Base-by-base conservation (phyloP, 768 basidiomycete species). In the Exidia glandulosa region DNA sequence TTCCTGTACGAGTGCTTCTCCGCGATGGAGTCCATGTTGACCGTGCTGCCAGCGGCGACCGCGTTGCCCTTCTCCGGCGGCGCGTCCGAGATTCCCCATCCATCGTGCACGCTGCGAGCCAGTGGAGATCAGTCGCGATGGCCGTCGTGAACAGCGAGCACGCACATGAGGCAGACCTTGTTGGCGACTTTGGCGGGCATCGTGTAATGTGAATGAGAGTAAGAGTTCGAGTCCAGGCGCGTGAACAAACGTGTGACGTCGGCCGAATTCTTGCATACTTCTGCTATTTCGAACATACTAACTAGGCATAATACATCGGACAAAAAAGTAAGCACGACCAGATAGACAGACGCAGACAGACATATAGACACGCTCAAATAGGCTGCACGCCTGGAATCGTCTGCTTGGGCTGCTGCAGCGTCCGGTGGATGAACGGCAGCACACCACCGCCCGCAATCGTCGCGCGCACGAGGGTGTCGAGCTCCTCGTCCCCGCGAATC, bases 401-500 rank as follows among this genome's bases (percentile, higher is more conserved):
- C 41, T 14, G 41, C 19, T 45, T 45, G 41, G 41, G 41, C 41
- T 45, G 41, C 25, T 14, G 90, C 61, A 92, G 77, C 63, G 79
- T 83, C 80, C 90, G 90, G 79, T 92, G 90, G 64, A 92, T 91
- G 76, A 91, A 92, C 23, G 90, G 90, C 62, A 91, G 68, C 2
- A 91, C 90, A 71, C 90, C 89, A 69, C 89, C 89, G 45, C 90
- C 89, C 13, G 94, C 91, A 66, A 96, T 95, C 3, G 94, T 96
- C 3, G 94, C 94, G 58, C 86, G 84, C 31, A 98, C 93, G 61
- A 98, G 84, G 19, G 84, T 87, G 70, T 97, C 94, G n/a, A 97
- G 85, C 69, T 97, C 94, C 72, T 96, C 94, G 72, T 98, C 94
- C 33, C 94, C 94, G 62, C 94, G 88, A 64, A 98, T 97, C 30